These are phyloP conservation scores for Geotrichum fermentans DNA, from an alignment of 1,139 yeast genomes.

Conservation along the genomic window DNA sequence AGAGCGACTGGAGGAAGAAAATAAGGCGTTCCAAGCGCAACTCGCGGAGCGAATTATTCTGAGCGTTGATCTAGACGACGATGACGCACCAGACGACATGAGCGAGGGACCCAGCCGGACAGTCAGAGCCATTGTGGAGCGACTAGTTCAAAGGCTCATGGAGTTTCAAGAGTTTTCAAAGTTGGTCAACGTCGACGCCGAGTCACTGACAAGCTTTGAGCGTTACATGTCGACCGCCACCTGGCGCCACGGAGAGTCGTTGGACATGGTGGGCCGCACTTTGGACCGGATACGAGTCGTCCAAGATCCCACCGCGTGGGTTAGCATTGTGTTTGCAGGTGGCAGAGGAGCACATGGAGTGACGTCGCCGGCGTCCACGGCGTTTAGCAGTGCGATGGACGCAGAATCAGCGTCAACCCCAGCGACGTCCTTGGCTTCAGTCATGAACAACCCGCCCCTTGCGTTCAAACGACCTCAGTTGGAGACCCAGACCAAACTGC, in stretches of 20 bases:
- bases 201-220: constrained; percentile 31
- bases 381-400: not conserved
- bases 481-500: constrained; percentile 23
- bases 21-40: constrained; percentile 35
- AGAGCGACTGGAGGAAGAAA: constrained; percentile 33
- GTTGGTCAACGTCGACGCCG: constrained; percentile 29
- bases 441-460: not conserved
- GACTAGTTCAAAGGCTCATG: constrained; percentile 35
- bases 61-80: not conserved
- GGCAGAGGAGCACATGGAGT: not conserved
- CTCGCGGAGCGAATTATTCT: constrained; percentile 35
- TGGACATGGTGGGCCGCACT: not conserved
- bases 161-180: constrained; percentile 33
- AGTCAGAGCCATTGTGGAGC: constrained; percentile 32
- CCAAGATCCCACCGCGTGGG: constrained; percentile 21
- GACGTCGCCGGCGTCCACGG: not conserved
- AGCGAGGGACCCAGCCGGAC: constrained; percentile 31
- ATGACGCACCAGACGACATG: not conserved
- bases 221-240: constrained; percentile 25
- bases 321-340: constrained; percentile 7
- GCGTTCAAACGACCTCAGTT: constrained; percentile 7
- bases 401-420: constrained; percentile 11
- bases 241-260: constrained; percentile 1
- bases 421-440: constrained; percentile 1
- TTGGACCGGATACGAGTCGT: constrained; percentile 15